These are phyloP conservation scores for Aspergillus terreus DNA, from an alignment of 2,329 filamentous ascomycete genomes.

Conservation along the genomic window DNA sequence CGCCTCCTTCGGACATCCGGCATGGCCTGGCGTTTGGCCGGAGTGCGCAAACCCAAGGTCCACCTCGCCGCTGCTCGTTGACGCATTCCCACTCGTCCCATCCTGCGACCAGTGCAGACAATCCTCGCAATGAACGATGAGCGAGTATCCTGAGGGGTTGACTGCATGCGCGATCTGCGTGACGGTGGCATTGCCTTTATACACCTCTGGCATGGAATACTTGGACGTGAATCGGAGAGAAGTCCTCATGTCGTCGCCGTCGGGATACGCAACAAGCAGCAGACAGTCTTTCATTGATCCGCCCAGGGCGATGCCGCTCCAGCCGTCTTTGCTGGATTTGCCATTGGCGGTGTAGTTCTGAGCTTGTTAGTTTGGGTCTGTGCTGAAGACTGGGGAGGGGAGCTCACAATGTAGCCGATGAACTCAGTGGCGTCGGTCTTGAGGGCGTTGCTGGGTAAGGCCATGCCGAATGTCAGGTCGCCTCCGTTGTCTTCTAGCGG, in stretches of 20 bases:
- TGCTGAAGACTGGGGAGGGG: not conserved
- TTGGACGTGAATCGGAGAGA: constrained; percentile 28
- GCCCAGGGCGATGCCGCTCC: constrained; percentile 5
- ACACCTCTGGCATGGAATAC: constrained; percentile 56
- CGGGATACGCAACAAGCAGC: not conserved
- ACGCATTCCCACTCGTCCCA: constrained; percentile 40
- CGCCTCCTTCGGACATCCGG: not conserved
- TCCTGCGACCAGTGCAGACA: constrained; percentile 53
- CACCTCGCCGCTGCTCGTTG: constrained; percentile 43
- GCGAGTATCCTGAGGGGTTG: constrained; percentile 55
- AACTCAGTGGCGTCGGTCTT: constrained; percentile 6
- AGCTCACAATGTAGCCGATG: constrained; percentile 4
- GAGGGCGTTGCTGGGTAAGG: constrained; percentile 1
- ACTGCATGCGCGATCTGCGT: constrained; percentile 57
- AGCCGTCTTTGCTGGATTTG: not conserved
- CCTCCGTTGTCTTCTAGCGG: not conserved
- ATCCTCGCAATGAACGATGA: constrained; percentile 61
- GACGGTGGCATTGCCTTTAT: constrained; percentile 59
- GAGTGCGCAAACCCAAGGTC: constrained; percentile 57
- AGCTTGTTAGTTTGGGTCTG: not conserved
- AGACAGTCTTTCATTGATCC: constrained; percentile 5
- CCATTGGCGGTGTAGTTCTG: not conserved
- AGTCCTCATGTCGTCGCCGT: not conserved
- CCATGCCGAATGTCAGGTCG: constrained; percentile 5
- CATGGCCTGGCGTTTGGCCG: constrained; percentile 18